Evolutionary conservation across 345 rosid genomes (phyloP).

Genomic region (Hibiscus tridactylites): DNA sequence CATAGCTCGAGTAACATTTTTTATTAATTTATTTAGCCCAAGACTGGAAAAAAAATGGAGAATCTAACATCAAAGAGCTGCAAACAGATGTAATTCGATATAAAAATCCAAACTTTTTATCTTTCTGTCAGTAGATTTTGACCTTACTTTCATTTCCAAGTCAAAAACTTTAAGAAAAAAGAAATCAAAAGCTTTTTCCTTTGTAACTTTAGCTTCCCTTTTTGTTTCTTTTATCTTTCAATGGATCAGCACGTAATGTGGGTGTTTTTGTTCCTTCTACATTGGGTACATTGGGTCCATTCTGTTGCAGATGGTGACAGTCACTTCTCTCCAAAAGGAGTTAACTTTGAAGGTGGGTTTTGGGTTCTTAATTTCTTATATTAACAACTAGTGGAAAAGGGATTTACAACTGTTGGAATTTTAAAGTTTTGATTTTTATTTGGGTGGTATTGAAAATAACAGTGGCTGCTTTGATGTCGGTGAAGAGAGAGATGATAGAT

Average conservation of each 20-base stretch:
- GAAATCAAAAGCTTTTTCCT: background rate
- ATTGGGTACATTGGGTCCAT: constrained; percentile 22
- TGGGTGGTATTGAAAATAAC: background rate
- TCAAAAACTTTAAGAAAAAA: background rate
- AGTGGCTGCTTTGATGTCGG: constrained; percentile 92
- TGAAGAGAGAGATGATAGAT: constrained; percentile 78
- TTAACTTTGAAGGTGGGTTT: constrained; percentile 76
- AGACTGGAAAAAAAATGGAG: background rate
- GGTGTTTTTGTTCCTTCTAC: constrained; percentile 25
- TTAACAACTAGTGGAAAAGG: background rate
- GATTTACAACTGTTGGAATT: background rate
- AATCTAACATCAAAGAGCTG: background rate
- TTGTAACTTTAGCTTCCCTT: background rate
- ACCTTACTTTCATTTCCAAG: background rate
- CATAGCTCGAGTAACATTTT: constrained; percentile 34
- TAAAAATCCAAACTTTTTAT: background rate
- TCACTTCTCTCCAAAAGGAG: constrained; percentile 91
- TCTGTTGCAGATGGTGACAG: constrained; percentile 38
- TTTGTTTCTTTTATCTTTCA: constrained; percentile 2
- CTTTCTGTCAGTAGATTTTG: constrained; percentile 17
- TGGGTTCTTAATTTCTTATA: background rate
- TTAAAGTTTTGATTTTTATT: background rate
- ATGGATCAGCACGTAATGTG: constrained; percentile 25
- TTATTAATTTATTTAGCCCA: too few species aligned
- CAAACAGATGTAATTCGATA: background rate